phyloP scores from a whole-genome alignment of 169 alveolate species.

The Cryptosporidium felis region DNA sequence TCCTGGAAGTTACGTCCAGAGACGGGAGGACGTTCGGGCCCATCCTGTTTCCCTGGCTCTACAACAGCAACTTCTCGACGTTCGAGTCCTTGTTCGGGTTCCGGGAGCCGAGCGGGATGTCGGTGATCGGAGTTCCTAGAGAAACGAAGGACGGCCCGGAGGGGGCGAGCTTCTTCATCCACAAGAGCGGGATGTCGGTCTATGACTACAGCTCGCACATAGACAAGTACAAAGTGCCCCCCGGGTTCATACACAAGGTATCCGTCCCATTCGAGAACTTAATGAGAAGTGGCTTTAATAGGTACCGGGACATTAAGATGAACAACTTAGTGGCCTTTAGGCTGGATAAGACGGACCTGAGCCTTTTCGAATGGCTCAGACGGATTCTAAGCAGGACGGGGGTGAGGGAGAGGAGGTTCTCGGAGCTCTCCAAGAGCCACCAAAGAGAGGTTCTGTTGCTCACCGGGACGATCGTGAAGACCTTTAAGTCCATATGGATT shows the following conservation, averaged over 20 bases:
- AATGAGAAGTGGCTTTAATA: background rate
- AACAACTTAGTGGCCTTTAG: background rate
- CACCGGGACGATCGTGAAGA: background rate
- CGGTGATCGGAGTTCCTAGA: constrained; percentile 13
- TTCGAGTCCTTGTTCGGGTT: constrained; percentile 5
- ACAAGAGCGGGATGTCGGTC: background rate
- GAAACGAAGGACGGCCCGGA: background rate
- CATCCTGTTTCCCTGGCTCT: constrained; percentile 51
- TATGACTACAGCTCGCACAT: background rate
- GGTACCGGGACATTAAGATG: background rate
- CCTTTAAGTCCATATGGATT: constrained; percentile 25
- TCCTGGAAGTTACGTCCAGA: background rate
- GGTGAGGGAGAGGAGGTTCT: background rate
- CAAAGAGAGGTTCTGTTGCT: background rate
- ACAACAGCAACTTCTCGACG: constrained; percentile 2
- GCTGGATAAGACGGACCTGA: background rate
- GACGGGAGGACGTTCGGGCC: background rate
- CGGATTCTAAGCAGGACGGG: background rate
- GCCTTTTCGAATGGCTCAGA: constrained; percentile 6
- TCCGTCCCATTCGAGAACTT: background rate
- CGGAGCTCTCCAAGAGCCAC: background rate
- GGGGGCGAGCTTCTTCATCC: background rate
- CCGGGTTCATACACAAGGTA: background rate
- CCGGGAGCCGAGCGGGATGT: constrained; percentile 7
- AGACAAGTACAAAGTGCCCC: constrained; percentile 20